phyloP scores from a whole-genome alignment of 345 rosid species.

The Kernera saxatilis region DNA sequence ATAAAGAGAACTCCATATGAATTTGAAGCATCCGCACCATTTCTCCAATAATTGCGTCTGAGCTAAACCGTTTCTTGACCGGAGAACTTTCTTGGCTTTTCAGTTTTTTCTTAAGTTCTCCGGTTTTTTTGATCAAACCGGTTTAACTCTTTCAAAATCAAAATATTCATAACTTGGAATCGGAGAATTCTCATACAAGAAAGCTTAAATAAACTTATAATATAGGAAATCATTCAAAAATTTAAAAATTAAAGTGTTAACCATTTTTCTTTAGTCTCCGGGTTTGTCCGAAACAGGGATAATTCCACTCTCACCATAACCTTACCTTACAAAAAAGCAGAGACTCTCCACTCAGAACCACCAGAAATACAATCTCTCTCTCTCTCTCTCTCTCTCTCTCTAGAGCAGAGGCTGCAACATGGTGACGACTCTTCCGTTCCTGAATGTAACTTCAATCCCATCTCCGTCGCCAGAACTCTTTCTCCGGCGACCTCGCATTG shows the following conservation, averaged over 20 bases:
- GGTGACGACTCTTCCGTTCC: constrained; percentile 30
- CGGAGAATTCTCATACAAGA: not conserved
- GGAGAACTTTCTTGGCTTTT: too few species aligned
- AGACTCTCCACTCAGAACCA: not conserved
- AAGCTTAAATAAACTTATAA: not conserved
- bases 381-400: not conserved
- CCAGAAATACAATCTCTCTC: not conserved
- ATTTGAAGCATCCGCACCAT: too few species aligned
- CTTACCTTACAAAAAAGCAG: not conserved
- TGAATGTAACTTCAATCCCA: not conserved
- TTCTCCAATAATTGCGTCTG: too few species aligned
- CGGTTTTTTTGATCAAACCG: too few species aligned
- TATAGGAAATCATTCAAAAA: not conserved
- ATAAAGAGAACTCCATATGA: too few species aligned
- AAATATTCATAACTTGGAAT: not conserved
- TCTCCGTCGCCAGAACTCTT: not conserved
- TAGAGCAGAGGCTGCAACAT: constrained; percentile 5
- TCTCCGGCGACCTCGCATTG: not conserved
- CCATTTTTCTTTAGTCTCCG: not conserved
- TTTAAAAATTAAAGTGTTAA: too few species aligned
- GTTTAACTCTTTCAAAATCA: not conserved
- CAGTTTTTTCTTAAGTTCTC: too few species aligned
- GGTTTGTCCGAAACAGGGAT: too few species aligned
- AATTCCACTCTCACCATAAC: not conserved
- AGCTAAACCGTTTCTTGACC: too few species aligned